These are phyloP conservation scores for Lodderomyces oxycetoniae DNA, from an alignment of 1,139 yeast genomes.

Conservation along the genomic window DNA sequence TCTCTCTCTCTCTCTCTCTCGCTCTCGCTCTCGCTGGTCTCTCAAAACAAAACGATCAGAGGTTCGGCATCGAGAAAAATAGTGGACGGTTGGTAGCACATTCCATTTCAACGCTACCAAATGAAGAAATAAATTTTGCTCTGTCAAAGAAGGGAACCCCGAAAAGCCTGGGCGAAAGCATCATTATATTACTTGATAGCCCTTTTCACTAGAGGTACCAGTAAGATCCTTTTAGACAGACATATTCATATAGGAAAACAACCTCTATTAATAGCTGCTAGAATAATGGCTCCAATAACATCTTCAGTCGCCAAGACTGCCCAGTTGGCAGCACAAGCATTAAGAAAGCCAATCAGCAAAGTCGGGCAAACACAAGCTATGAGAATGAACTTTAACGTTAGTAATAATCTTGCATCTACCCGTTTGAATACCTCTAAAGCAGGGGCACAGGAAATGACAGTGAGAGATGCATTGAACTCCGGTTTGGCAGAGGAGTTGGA, in stretches of 20 bases:
- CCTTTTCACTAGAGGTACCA: no score
- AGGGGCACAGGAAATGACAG: constrained; percentile 70
- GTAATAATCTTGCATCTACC: constrained; percentile 11
- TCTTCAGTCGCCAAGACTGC: constrained; percentile 45
- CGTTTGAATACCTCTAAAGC: constrained; percentile 48
- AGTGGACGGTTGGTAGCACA: no score
- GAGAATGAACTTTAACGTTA: constrained; percentile 17
- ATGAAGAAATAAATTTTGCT: no score
- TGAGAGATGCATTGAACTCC: constrained; percentile 92
- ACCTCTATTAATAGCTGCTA: no score
- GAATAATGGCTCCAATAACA: constrained; percentile 13
- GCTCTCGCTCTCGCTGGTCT: not conserved
- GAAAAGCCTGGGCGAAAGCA: no score
- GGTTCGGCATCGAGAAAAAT: no score
- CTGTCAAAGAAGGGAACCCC: no score
- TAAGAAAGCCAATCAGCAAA: constrained; percentile 22
- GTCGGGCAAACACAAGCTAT: constrained; percentile 36
- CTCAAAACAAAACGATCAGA: no score
- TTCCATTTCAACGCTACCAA: no score
- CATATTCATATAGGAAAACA: no score
- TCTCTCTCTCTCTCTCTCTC: not conserved
- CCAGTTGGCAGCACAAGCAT: constrained; percentile 40
- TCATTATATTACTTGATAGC: no score
- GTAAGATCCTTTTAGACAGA: no score
- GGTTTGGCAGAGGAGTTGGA: constrained; percentile 98